Base-by-base conservation (phyloP, 805 yeast genomes). In the Hagleromyces aurorensis region DNA sequence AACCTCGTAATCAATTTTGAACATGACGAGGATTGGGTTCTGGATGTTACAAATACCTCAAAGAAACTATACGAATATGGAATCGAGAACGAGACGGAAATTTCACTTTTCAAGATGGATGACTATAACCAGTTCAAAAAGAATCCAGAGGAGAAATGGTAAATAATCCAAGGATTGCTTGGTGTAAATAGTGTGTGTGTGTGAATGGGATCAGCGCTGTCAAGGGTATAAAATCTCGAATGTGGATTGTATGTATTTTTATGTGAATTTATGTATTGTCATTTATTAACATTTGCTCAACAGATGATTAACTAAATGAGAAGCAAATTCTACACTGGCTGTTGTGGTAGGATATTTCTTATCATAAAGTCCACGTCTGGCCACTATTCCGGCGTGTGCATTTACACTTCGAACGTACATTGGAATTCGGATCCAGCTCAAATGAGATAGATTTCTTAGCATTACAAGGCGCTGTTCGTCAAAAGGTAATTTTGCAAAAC, bases 91-190 rank as follows among this genome's bases (percentile, higher is more conserved):
- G 98, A 91, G 61, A 85, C 96, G 3, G 98, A 91, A 53, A 58
- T 91, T 24, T 82, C 95, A 17, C 50, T 82, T n/a, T 91, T 76
- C 62, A 84, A 83, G 35, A 52, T 61, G 46, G 67, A 58, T 6
- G 86, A 70, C 23, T 91, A 87, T 55, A 62, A 61, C 16, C 70
- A 60, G 23, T 91, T 64, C 60, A 82, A 82, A 59, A 65, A 65
- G 23, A 79, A 87, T 43, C 98, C 98, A 0, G 86, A 75, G 46
- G 96, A 86, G 50, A 81, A 82, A 53, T 89, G 98, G 97, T 79
- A 55, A 55, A 32, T n/a, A 23, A 21, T 9, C 6, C 12, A 16
- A 17, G 22, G 7, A 8, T 13, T 13, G 7, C n/a, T n/a, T n/a
- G n/a, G n/a, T n/a, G n/a, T n/a, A n/a, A n/a, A n/a, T n/a, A n/a